Evolutionary conservation across 164 flowering plant genomes (phyloP), one percentile per base, ranked within the genome.

Genomic region (Vitis rotundifolia): DNA sequence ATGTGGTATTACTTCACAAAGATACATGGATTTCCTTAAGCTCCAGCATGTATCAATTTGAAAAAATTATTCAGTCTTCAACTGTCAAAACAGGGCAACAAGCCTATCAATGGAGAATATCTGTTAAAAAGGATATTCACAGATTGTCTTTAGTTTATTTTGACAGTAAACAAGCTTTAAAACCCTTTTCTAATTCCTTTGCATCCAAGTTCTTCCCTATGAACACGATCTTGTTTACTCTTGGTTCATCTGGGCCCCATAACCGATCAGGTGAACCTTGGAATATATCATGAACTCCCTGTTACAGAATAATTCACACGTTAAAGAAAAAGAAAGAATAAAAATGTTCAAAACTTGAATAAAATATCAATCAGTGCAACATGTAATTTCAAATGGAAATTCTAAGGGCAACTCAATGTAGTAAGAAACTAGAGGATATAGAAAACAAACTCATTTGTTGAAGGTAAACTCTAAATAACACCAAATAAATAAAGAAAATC

Each of bases 201-300:
- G 61, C 75, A 63, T 95, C 88, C 82, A 95, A 81, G 67, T 95
- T 95, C 82, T 88, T 95, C 54, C 99, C 99, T 19, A 95, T 95
- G 80, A 95, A 95, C 31, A 93, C 98, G 22, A 95, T 86, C 86
- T 95, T 95, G 91, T 93, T 95, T 62, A 78, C 57, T 72, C 98
- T 86, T n/a, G 88, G 81, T 68, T 95, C 99, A 29, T 91, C 89
- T 58, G 87, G 72, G 2, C 83, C 86, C 99, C 99, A 95, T 51
- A 74, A 65, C 71, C 99, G 78, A 69, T 95, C 98, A 1, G 98
- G 98, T 9, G 99, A 95, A 18, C 99, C 99, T 80, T 95, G 97
- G 82, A 95, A 95, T 79, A 95, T 88, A 64, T 95, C 99, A 75
- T 95, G 99, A 50, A 95, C 99, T 51, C 99, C 99, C 98, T 94